Base-by-base conservation (phyloP, 192 early-diverging fungal genomes). In the Jimgerdemannia flammicorona region DNA sequence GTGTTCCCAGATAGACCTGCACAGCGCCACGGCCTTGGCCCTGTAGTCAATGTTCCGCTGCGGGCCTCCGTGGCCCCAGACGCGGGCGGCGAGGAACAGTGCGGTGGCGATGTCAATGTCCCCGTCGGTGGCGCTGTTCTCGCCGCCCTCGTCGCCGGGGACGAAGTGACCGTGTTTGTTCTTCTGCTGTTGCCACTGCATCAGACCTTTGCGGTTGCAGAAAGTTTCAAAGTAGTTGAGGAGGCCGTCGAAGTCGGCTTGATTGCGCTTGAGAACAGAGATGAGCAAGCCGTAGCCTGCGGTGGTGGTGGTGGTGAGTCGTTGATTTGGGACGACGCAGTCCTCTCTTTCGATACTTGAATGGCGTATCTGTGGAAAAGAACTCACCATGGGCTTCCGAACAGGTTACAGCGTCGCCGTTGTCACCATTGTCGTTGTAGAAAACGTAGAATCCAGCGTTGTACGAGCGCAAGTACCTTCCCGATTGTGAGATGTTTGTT, bases 71-170 rank as follows among this genome's bases (percentile, higher is more conserved):
- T 77, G 78, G 44, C 79, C 79, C 86, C 86, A 88, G 40, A 81
- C 71, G 19, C 75, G 74, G 3, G 81, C 76, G 1, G 86, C 86
- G 40, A 86, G 76, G 66, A 88, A 88, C 14, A 88, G 67, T 2
- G 86, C 83, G 20, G 86, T 85, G 4, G 83, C 83, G 72, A 88
- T 81, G 74, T 88, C 86, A 14, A 88, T 80, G 75, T 88, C 86
- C 7, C 86, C 86, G 66, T 88, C 86, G 0, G 86, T 88, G 4
- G 86, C 86, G 71, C 84, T 84, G 66, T 88, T 84, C 4, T 72
- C 49, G 4, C 86, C 86, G 18, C 86, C 86, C 20, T 88, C 78
- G 41, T 79, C 78, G 4, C 81, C 84, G 4, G 84, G 83, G 19
- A 85, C 72, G 72, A 86, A 86, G 18, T 68, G 76, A 40, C 65